Percentiles rank a stretch among this genome's conserved stretches.
phyloP scores from a whole-genome alignment of 495 filamentous ascomycete species.

The Pyrenula aspistea region DNA sequence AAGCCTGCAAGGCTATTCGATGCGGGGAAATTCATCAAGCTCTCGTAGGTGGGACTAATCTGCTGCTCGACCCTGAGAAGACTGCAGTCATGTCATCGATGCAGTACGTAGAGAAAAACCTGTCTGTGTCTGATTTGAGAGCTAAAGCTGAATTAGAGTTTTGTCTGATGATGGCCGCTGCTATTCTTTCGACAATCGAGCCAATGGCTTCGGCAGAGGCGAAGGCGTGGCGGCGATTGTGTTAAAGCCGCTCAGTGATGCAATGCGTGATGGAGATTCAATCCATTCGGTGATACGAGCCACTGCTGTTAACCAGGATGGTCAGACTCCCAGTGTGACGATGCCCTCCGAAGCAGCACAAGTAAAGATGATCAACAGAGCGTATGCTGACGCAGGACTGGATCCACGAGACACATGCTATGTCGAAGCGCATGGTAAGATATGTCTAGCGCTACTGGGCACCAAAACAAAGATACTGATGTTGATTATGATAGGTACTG shows the following conservation, averaged over 20 bases:
- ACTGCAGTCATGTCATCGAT: conserved; percentile 11
- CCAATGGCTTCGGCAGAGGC: conserved; percentile 19
- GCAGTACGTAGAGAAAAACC: conserved; percentile 3
- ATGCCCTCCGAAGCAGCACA: conserved; percentile 23
- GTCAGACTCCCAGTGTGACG: conserved; percentile 20
- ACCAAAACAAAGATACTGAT: neutral
- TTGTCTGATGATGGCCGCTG: conserved; percentile 10
- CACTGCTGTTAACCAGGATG: conserved; percentile 7
- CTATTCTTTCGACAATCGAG: conserved; percentile 11
- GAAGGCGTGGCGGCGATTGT: conserved; percentile 18
- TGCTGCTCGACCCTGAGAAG: conserved; percentile 1
- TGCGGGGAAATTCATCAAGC: neutral
- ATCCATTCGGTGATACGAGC: conserved; percentile 18
- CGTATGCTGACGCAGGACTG: conserved; percentile 22
- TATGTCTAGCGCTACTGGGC: neutral
- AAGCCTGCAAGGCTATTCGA: conserved; percentile 3
- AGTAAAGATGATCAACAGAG: conserved; percentile 15
- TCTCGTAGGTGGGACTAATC: neutral
- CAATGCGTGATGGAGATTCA: conserved; percentile 18
- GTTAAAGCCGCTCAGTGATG: conserved; percentile 16
- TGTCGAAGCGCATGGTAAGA: conserved; percentile 27
- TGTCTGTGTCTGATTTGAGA: conserved; percentile 1
- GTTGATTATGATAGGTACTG: conserved; percentile 27
- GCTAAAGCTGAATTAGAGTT: conserved; percentile 7
- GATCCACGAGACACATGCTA: conserved; percentile 25